Evolutionary conservation across 1,284 basidiomycete species (phyloP).

Genomic region (Pseudozyma pruni): DNA sequence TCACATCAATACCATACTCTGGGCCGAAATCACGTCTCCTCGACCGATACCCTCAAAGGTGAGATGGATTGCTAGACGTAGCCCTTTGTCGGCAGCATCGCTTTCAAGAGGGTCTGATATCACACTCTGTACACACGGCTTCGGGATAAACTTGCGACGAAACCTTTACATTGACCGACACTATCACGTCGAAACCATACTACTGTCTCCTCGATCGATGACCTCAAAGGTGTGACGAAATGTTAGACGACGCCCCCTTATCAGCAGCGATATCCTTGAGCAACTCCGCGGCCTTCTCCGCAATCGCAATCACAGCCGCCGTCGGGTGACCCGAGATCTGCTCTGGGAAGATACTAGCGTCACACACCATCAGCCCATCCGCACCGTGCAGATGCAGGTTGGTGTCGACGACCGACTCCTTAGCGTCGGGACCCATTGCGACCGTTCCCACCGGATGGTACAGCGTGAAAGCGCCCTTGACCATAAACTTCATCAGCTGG

Average conservation of each 20-base stretch:
- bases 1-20: too few relatives aligned
- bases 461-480: constrained; percentile 73
- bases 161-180: too few relatives aligned
- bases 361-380: constrained; percentile 52
- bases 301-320: constrained; percentile 47
- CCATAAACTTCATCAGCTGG: constrained; percentile 67
- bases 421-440: constrained; percentile 37
- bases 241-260: constrained; percentile 14
- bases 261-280: constrained; percentile 28
- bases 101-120: too few relatives aligned
- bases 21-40: too few relatives aligned
- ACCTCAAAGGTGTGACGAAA: too few relatives aligned
- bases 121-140: too few relatives aligned
- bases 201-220: too few relatives aligned
- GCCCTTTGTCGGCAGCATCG: too few relatives aligned
- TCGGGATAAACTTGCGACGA: too few relatives aligned
- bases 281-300: constrained; percentile 47
- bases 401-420: constrained; percentile 49
- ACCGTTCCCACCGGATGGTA: constrained; percentile 73
- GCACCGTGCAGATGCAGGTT: constrained; percentile 45
- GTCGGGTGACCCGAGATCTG: constrained; percentile 57
- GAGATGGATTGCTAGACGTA: too few relatives aligned
- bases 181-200: too few relatives aligned
- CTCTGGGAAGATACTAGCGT: constrained; percentile 57
- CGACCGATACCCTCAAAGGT: too few relatives aligned